A percentile compares a stretch with the other conserved stretches of the same genome.
These are phyloP conservation scores for Cordyceps cicadae DNA, from an alignment of 2,329 filamentous ascomycete species.

Conservation along the genomic window DNA sequence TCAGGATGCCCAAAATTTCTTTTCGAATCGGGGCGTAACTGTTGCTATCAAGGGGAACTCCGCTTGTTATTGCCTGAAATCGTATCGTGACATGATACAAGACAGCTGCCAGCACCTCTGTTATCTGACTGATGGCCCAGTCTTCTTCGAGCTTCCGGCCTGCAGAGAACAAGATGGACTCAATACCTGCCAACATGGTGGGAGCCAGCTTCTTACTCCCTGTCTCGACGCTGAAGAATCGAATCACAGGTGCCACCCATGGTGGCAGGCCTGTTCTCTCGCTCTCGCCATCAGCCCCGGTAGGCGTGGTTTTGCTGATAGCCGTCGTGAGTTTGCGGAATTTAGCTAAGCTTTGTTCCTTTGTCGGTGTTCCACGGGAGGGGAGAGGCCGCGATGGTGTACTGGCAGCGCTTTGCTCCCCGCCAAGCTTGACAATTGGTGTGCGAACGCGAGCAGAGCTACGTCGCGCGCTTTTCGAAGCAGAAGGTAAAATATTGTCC, in stretches of 20 bases:
- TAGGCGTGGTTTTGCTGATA: constrained; percentile 17
- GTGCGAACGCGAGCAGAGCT: constrained; percentile 24
- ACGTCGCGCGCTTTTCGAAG: constrained; percentile 25
- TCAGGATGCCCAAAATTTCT: constrained; percentile 36
- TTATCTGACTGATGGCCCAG: constrained; percentile 40
- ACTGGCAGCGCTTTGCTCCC: constrained; percentile 15
- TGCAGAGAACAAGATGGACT: constrained; percentile 40
- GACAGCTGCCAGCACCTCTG: constrained; percentile 50
- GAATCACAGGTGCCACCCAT: constrained; percentile 64
- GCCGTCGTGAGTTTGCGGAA: constrained; percentile 33
- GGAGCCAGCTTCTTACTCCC: constrained; percentile 55
- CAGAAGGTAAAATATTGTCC: constrained; percentile 56
- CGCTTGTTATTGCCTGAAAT: constrained; percentile 32
- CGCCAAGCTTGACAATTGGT: constrained; percentile 25
- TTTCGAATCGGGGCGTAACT: constrained; percentile 39
- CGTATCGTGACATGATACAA: constrained; percentile 52
- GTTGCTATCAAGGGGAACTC: constrained; percentile 31
- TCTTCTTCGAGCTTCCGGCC: constrained; percentile 38
- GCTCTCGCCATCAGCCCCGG: constrained; percentile 27
- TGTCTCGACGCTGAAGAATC: constrained; percentile 53
- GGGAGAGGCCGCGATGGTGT: constrained; percentile 27
- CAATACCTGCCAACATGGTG: constrained; percentile 67
- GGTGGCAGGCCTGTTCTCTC: constrained; percentile 37
- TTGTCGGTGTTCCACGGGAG: constrained; percentile 38
- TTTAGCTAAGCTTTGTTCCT: constrained; percentile 34